Base-by-base conservation (phyloP, 2,329 filamentous ascomycete species). In the Trichophaea hybrida region DNA sequence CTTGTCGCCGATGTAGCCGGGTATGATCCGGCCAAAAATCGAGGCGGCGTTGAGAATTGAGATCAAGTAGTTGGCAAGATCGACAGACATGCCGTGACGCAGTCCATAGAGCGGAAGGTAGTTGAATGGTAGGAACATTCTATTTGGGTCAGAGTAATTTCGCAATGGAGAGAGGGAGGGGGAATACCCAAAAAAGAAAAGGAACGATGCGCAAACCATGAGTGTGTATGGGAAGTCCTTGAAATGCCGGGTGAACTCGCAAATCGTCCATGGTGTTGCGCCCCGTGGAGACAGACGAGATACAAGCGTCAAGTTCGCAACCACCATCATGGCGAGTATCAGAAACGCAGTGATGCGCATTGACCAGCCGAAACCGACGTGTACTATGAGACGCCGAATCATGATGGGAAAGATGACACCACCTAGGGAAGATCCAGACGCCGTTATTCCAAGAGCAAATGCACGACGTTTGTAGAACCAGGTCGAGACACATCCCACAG, bases 361-460 rank as follows among this genome's bases (percentile, higher is more conserved):
- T 0, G 78, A 71, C 81, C 79, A 83, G 43, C 72, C 69, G 66
- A 80, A 79, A 37, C 79, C 77, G 55, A 81, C 72, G 52, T 73
- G 37, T 0, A 73, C 72, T 50, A 83, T 77, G 24, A 84, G 70
- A 37, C 75, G 75, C 1, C 75, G 71, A 10, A 82, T 75, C 76
- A 84, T 80, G 66, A 83, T 81, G 0, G 81, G 81, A 52, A 82
- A 77, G 38, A 83, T 75, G 13, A 84, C 77, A 15, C 77, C 77
- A 1, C 77, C 77, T 4, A 79, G 63, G 3, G 75, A 76, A 32
- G 74, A 75, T 3, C 77, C 77, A 4, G 75, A 73, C 4, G 74
- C 73, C 69, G 76, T 74, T 33, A 77, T 70, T 1, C 77, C 77
- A 59, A 76, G 72, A 6, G 77, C 77, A 6, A 75, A 70, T 2